These are phyloP conservation scores for Wickerhamomyces bovis DNA, from an alignment of 805 yeast genomes.

Conservation along the genomic window DNA sequence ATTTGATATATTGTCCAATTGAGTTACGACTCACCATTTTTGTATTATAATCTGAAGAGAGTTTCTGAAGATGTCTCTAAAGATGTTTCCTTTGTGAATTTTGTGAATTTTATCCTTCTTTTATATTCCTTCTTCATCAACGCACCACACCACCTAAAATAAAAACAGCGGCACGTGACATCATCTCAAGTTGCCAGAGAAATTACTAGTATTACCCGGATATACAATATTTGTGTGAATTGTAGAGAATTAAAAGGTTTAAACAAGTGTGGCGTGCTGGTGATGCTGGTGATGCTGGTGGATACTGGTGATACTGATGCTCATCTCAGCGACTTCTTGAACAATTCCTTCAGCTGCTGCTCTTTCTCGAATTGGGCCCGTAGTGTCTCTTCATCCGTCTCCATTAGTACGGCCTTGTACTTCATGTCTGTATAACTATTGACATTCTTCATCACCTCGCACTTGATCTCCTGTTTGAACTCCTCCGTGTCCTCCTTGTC, in stretches of 20 bases:
- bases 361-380: constrained; percentile 38
- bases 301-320: too few species aligned
- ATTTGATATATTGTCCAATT: too few species aligned
- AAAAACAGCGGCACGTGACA: neutral
- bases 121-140: neutral
- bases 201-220: too few species aligned
- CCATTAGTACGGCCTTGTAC: neutral
- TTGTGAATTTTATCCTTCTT: neutral
- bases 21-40: neutral
- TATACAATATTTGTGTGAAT: too few species aligned
- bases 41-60: neutral
- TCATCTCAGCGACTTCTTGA: constrained; percentile 16
- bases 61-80: too few species aligned
- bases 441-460: constrained; percentile 19
- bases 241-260: too few species aligned
- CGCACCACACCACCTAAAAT: neutral
- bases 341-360: constrained; percentile 34
- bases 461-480: constrained; percentile 17
- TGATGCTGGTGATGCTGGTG: too few species aligned
- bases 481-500: constrained; percentile 18
- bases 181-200: too few species aligned
- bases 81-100: neutral
- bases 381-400: constrained; percentile 20
- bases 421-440: constrained; percentile 21
- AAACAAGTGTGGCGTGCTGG: too few species aligned